Evolutionary conservation across 495 filamentous ascomycete genomes (phyloP).

Genomic region (Penicillium odoratum): DNA sequence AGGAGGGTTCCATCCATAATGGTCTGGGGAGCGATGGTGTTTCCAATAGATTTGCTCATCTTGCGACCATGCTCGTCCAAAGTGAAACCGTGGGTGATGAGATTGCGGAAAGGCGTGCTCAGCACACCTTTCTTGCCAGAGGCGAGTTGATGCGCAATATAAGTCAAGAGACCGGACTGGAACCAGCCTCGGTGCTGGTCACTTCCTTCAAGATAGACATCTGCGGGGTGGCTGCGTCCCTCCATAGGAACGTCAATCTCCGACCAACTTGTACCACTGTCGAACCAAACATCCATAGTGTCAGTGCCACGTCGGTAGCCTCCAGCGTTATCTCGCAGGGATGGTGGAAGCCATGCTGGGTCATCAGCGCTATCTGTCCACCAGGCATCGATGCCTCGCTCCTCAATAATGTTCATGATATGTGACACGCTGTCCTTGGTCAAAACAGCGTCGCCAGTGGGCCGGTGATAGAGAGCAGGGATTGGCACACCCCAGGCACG

Average conservation of each 20-base stretch:
- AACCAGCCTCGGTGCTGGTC: constrained; percentile 99
- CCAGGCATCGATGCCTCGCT: constrained; percentile 85
- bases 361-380: constrained; percentile 81
- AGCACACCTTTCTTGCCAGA: constrained; percentile 35
- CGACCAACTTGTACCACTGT: constrained; percentile 95
- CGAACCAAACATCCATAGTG: constrained; percentile 99
- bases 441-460: constrained; percentile 67
- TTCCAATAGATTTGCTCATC: constrained; percentile 98
- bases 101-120: constrained; percentile 71
- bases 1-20: constrained; percentile 80
- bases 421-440: constrained; percentile 78
- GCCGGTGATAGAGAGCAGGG: constrained; percentile 76
- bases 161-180: constrained; percentile 95
- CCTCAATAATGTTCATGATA: constrained; percentile 75
- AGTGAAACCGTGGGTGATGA: constrained; percentile 95
- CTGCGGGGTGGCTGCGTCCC: constrained; percentile 59
- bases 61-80: constrained; percentile 87
- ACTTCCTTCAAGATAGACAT: constrained; percentile 89
- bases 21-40: constrained; percentile 74
- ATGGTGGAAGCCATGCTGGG: constrained; percentile 66
- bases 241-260: constrained; percentile 39
- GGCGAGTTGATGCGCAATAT: constrained; percentile 61
- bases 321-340: constrained; percentile 43
- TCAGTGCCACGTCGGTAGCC: constrained; percentile 78
- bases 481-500: constrained; percentile 96